Evolutionary conservation across 352 stramenopile species (phyloP), one percentile per base, ranked within the genome.

Genomic region (Pythium pyrilobum): DNA sequence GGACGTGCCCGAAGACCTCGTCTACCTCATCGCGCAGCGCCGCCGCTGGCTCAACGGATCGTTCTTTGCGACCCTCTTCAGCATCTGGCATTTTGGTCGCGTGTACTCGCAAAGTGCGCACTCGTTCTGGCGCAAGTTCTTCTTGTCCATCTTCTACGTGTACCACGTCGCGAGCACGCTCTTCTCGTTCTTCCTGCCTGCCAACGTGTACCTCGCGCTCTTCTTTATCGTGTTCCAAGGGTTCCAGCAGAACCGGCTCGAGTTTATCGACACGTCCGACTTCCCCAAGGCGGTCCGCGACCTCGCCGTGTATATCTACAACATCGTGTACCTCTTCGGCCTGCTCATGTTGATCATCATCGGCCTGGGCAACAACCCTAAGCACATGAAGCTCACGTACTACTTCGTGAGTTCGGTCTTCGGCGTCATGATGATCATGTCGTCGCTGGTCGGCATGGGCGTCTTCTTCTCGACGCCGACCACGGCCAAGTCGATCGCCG

Each of bases 151-250:
- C 2, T 89, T 85, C 40, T 91, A 91, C 70, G 20, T 88, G 11
- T 95, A 92, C 66, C 74, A 94, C 55, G 49, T 94, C 25, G 37
- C 78, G 10, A 83, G 74, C 67, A 90, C 77, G 37, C 32, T 76
- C 7, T 90, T 92, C 29, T 63, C 67, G 23, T 89, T 80, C 52
- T 85, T 92, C 49, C 38, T 92, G 44, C 81, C 81, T 7, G 81
- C 81, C 27, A 95, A 91, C 47, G 62, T 95, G 52, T 95, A 92
- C 57, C 63, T 95, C 13, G 80, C 81, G 47, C 67, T 95, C 3
- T 95, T 71, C 55, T 95, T 91, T 66, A 83, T 95, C 46, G 82
- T 95, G 12, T 92, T 95, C 52, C 78, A 92, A 62, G 84, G 77
- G n/a, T 95, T 95, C 53, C 81, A 90, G 52, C 68, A 95, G 47